Conservation (phyloP, 257 asterid genomes). For the Ilex asprella region DNA sequence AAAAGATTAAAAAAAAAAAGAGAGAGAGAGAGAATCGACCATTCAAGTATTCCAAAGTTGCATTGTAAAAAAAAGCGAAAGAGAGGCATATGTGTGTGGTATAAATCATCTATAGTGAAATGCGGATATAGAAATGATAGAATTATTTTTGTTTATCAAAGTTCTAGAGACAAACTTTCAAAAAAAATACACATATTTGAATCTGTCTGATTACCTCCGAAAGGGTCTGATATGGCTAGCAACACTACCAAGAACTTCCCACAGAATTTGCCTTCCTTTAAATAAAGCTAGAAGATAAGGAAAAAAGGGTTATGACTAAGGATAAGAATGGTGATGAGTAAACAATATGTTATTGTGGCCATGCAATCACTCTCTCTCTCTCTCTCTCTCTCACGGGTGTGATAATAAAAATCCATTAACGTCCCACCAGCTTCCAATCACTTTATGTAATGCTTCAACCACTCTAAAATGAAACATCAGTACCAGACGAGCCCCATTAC, state of each 20-base stretch:
- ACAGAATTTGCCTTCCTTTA: slow-evolving; percentile 18
- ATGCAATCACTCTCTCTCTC: background rate
- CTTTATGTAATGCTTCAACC: slow-evolving; percentile 43
- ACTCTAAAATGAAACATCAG: slow-evolving; percentile 16
- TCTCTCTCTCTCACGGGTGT: slow-evolving; percentile 32
- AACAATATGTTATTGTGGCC: slow-evolving; percentile 14
- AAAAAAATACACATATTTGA: too few relatives aligned
- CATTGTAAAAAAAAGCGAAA: background rate
- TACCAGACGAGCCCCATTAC: too few relatives aligned
- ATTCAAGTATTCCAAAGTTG: background rate
- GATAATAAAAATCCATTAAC: slow-evolving; percentile 23
- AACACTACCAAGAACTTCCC: slow-evolving; percentile 12
- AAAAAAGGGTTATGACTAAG: slow-evolving; percentile 13
- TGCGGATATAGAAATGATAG: too few relatives aligned
- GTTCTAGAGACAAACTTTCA: too few relatives aligned
- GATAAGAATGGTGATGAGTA: slow-evolving; percentile 35
- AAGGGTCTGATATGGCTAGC: slow-evolving; percentile 1
- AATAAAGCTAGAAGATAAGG: slow-evolving; percentile 15
- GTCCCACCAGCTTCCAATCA: slow-evolving; percentile 31
- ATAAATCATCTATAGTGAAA: too few relatives aligned
- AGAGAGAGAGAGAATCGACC: background rate
- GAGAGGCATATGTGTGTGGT: too few relatives aligned
- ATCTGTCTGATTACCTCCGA: too few relatives aligned
- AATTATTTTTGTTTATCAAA: too few relatives aligned
- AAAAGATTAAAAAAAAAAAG: background rate